These are phyloP conservation scores for Mortierella hygrophila DNA, from an alignment of 192 early-diverging fungal genomes.

Conservation along the genomic window DNA sequence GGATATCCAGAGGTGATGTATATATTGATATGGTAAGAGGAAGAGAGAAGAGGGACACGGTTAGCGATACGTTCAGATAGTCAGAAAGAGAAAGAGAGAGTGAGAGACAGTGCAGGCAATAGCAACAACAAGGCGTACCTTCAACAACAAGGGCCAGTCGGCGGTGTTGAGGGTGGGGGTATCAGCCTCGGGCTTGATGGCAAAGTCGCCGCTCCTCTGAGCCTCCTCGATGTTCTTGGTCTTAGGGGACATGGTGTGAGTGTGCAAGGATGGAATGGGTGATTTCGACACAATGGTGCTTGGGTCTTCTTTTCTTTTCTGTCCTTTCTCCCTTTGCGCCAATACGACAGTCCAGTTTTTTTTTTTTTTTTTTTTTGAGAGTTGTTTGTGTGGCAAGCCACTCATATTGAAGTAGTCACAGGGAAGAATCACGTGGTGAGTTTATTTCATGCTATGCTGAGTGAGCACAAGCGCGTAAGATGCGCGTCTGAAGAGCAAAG, in stretches of 20 bases:
- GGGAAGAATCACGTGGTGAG: neutral
- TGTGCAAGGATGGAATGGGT: constrained; percentile 49
- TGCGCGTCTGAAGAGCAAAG: too few species aligned
- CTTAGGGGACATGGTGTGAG: constrained; percentile 31
- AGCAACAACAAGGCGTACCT: constrained; percentile 59
- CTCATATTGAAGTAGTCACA: neutral
- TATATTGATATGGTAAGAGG: neutral
- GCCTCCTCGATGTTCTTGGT: constrained; percentile 49
- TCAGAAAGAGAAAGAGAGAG: neutral
- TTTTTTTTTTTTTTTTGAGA: constrained; percentile 8
- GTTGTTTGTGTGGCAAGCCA: constrained; percentile 8
- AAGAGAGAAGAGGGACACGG: neutral
- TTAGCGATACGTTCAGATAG: neutral
- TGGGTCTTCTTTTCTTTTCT: constrained; percentile 48
- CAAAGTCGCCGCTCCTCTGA: constrained; percentile 59
- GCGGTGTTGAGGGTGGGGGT: constrained; percentile 91
- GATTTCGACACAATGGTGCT: constrained; percentile 60
- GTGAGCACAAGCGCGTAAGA: neutral
- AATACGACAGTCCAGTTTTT: constrained; percentile 25
- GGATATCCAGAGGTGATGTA: constrained; percentile 10
- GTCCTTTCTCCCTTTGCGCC: constrained; percentile 11
- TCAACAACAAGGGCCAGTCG: constrained; percentile 96
- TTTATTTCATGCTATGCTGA: neutral
- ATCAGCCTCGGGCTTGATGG: constrained; percentile 87
- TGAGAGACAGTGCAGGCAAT: too few species aligned